These are phyloP conservation scores for Pythium volutum DNA, from an alignment of 352 stramenopile species.

Conservation along the genomic window DNA sequence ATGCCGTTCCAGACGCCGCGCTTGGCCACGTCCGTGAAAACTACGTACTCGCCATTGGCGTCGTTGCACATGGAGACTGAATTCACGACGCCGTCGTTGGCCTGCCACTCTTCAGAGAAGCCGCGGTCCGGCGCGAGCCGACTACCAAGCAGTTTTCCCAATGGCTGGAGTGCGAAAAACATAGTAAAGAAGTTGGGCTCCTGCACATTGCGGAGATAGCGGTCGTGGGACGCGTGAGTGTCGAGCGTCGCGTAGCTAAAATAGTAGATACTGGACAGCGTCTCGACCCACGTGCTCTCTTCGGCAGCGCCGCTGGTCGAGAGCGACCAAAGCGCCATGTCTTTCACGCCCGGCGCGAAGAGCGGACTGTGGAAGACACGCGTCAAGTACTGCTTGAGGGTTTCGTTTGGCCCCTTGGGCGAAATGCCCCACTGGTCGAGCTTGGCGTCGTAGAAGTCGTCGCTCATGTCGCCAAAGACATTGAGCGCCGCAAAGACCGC, in stretches of 20 bases:
- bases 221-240: constrained; percentile 35
- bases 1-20: constrained; percentile 50
- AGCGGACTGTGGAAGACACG: constrained; percentile 36
- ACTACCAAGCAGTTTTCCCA: constrained; percentile 37
- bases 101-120: constrained; percentile 42
- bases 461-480: constrained; percentile 26
- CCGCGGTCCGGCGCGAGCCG: constrained; percentile 33
- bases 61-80: constrained; percentile 46
- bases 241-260: constrained; percentile 48
- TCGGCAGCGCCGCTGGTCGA: constrained; percentile 34
- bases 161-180: constrained; percentile 39
- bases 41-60: constrained; percentile 23
- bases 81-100: constrained; percentile 53
- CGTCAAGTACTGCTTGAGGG: constrained; percentile 32
- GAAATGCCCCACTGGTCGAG: constrained; percentile 56
- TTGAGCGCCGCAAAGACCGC: constrained; percentile 32
- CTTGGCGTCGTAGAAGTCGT: constrained; percentile 46
- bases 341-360: constrained; percentile 36
- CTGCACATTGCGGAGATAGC: constrained; percentile 37
- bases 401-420: constrained; percentile 25
- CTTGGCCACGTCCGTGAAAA: constrained; percentile 31
- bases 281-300: constrained; percentile 47
- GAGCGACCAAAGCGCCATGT: constrained; percentile 43
- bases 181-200: constrained; percentile 51
- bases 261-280: constrained; percentile 51